Evolutionary conservation across 2,329 filamentous ascomycete species (phyloP).

Genomic region (Monilinia vaccinii-corymbosi): DNA sequence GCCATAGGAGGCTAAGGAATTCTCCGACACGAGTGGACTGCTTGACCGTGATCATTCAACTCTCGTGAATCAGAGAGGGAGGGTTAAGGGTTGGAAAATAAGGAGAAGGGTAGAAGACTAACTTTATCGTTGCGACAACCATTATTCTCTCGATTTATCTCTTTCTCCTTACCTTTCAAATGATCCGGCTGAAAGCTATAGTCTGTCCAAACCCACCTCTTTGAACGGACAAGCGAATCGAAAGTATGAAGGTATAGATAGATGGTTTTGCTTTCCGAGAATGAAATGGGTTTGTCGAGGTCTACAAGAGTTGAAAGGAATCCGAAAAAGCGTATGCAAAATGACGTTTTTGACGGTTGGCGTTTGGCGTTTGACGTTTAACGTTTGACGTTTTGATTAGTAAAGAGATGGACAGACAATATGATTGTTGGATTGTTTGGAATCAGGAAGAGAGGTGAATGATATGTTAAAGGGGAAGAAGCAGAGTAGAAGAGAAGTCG

Average conservation of each 20-base stretch:
- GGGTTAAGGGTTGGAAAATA: background rate
- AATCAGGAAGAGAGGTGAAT: too few relatives aligned
- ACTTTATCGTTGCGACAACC: slow-evolving; percentile 58
- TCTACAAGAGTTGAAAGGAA: background rate
- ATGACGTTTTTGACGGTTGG: too few relatives aligned
- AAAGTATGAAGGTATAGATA: background rate
- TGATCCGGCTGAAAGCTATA: too few relatives aligned
- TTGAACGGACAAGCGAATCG: background rate
- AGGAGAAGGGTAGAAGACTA: slow-evolving; percentile 27
- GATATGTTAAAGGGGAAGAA: too few relatives aligned
- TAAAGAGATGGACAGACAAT: too few relatives aligned
- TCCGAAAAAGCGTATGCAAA: background rate
- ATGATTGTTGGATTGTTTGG: too few relatives aligned
- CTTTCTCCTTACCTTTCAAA: background rate
- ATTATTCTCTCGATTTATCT: slow-evolving; percentile 19
- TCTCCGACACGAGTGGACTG: background rate
- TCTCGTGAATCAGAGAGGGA: background rate
- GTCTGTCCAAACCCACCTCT: background rate
- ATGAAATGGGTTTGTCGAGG: background rate
- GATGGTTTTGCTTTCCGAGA: too few relatives aligned
- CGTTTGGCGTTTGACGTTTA: too few relatives aligned
- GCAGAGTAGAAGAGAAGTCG: too few relatives aligned
- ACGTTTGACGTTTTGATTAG: too few relatives aligned
- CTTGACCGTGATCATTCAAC: background rate
- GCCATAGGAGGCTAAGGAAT: background rate